Conservation (phyloP, 2,329 filamentous ascomycete genomes). For the Aurifilum marmelostoma region DNA sequence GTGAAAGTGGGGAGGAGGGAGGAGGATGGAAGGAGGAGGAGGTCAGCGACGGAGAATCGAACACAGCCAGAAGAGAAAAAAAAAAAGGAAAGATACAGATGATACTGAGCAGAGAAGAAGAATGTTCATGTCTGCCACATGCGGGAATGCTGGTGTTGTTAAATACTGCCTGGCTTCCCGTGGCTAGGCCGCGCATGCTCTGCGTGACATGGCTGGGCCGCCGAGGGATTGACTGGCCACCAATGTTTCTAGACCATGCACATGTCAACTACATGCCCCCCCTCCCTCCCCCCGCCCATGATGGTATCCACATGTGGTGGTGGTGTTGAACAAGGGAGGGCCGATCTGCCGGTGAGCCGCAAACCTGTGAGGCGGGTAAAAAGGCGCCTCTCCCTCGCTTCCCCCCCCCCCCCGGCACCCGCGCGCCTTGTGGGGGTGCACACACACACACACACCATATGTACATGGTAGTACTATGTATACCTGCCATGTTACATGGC, state of each 20-base stretch:
- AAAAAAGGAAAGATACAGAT: slow-evolving; percentile 11
- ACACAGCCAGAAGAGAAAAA: no score
- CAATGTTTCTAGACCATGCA: slow-evolving; percentile 16
- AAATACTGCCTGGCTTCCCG: slow-evolving; percentile 25
- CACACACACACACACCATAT: no score
- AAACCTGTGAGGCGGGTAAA: neutral
- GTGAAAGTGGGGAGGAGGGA: neutral
- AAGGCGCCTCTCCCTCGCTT: no score
- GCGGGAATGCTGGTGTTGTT: slow-evolving; percentile 29
- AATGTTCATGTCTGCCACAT: slow-evolving; percentile 15
- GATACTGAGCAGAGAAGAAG: neutral
- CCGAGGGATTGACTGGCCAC: slow-evolving; percentile 14
- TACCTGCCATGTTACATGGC: no score
- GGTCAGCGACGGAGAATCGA: no score
- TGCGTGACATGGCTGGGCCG: slow-evolving; percentile 16
- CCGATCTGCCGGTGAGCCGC: slow-evolving; percentile 27
- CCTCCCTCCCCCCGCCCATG: no score
- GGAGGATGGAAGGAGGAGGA: slow-evolving; percentile 1
- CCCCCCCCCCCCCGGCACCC: neutral
- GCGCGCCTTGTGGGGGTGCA: neutral
- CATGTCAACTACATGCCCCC: slow-evolving; percentile 6
- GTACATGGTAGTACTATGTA: neutral
- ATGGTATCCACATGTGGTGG: neutral
- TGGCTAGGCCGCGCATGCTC: slow-evolving; percentile 9
- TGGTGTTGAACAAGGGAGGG: slow-evolving; percentile 24